phyloP scores from a whole-genome alignment of 805 yeast species.

The Kluyveromyces nonfermentans region DNA sequence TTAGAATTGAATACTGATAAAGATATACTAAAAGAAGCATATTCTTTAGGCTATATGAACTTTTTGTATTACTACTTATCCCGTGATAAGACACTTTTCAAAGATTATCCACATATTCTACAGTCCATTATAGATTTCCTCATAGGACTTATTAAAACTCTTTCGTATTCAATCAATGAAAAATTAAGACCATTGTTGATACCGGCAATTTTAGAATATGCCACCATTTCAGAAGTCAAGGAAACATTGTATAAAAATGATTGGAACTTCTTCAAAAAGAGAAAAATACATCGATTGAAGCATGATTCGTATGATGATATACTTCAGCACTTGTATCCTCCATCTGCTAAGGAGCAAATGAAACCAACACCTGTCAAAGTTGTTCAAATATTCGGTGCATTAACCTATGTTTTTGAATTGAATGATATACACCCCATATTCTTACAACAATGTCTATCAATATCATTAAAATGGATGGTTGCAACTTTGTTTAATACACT shows the following conservation, averaged over 20 bases:
- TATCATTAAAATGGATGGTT: conserved; percentile 71
- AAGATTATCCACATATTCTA: conserved; percentile 44
- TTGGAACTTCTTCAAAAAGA: conserved; percentile 48
- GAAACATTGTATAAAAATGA: conserved; percentile 68
- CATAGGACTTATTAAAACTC: conserved; percentile 55
- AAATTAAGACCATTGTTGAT: conserved; percentile 50
- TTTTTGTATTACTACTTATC: conserved; percentile 68
- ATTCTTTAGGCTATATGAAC: conserved; percentile 80
- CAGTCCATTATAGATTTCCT: conserved; percentile 48
- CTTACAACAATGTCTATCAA: conserved; percentile 69
- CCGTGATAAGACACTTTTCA: conserved; percentile 53
- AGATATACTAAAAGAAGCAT: conserved; percentile 64
- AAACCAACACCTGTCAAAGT: conserved; percentile 83
- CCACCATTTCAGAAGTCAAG: conserved; percentile 74
- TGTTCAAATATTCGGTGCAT: conserved; percentile 80
- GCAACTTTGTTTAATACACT: conserved; percentile 64
- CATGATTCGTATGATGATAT: conserved; percentile 57
- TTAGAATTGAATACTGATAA: conserved; percentile 39
- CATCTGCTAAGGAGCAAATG: conserved; percentile 67
- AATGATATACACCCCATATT: conserved; percentile 72
- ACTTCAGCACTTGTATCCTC: conserved; percentile 71
- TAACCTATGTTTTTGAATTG: conserved; percentile 73
- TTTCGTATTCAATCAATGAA: conserved; percentile 56
- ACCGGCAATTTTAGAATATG: conserved; percentile 61
- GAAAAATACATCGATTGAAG: conserved; percentile 18